Conservation (phyloP, 2,329 filamentous ascomycete species). For the Aphanocladium album region DNA sequence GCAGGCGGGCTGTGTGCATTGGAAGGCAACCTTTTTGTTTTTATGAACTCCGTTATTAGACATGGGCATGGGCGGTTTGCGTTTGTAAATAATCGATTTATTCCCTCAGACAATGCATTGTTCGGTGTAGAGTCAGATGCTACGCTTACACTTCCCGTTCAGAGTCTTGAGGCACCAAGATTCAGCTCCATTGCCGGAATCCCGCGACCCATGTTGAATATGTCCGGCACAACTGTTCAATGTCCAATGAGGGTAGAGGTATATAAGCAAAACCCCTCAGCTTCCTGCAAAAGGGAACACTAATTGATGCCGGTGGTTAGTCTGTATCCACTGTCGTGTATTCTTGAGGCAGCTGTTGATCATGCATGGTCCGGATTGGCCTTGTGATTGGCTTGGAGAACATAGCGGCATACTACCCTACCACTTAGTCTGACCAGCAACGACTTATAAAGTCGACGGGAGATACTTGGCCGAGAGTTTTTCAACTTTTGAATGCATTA, state of each 20-base stretch:
- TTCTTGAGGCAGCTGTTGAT: not conserved
- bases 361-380: not conserved
- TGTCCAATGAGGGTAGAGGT: not conserved
- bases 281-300: not conserved
- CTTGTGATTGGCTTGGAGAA: constrained; percentile 1
- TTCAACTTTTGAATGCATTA: too few species aligned
- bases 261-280: not conserved
- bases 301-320: not conserved
- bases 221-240: not conserved
- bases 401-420: not conserved
- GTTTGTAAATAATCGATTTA: not conserved
- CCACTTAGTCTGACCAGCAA: not conserved
- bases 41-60: not conserved
- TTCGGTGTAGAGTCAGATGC: not conserved
- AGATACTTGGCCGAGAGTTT: not conserved
- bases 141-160: not conserved
- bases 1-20: not conserved
- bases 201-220: not conserved
- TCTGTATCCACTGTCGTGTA: constrained; percentile 2
- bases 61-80: not conserved
- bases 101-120: not conserved
- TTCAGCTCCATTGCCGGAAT: not conserved
- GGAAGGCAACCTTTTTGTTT: not conserved
- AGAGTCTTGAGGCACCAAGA: not conserved
- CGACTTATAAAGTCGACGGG: not conserved